Evolutionary conservation across 2,329 filamentous ascomycete genomes (phyloP).

Genomic region (Venturia nashicola): DNA sequence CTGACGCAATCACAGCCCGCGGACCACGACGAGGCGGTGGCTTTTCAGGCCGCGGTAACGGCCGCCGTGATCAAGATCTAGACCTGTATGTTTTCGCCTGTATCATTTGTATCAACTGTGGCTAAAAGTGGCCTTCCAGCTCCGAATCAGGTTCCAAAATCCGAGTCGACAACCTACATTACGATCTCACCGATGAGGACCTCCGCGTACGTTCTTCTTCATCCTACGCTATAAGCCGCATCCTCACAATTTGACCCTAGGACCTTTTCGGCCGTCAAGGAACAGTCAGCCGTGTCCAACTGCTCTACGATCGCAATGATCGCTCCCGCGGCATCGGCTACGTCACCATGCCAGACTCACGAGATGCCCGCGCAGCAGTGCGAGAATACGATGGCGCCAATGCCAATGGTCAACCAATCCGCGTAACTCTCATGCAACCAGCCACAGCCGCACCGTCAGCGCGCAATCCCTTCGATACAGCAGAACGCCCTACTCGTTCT

Average conservation of each 20-base stretch:
- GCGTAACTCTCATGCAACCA: slow-evolving; percentile 44
- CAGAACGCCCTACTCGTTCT: slow-evolving; percentile 41
- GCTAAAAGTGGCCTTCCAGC: slow-evolving; percentile 21
- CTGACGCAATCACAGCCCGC: slow-evolving; percentile 12
- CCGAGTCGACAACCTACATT: slow-evolving; percentile 82
- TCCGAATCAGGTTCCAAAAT: slow-evolving; percentile 54
- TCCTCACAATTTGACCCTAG: slow-evolving; percentile 30
- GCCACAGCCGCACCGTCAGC: slow-evolving; percentile 22
- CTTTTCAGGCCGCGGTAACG: not conserved
- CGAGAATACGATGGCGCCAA: slow-evolving; percentile 80
- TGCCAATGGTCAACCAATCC: slow-evolving; percentile 72
- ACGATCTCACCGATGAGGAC: slow-evolving; percentile 77
- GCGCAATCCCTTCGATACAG: slow-evolving; percentile 37
- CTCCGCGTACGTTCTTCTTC: slow-evolving; percentile 47
- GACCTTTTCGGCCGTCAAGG: slow-evolving; percentile 73
- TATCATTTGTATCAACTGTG: not conserved
- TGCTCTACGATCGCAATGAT: slow-evolving; percentile 78
- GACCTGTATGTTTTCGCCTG: not conserved
- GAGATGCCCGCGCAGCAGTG: slow-evolving; percentile 64
- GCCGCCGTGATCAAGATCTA: slow-evolving; percentile 4
- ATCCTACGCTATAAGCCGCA: not conserved
- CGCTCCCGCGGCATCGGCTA: slow-evolving; percentile 77
- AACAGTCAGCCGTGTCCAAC: slow-evolving; percentile 52
- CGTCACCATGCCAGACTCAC: slow-evolving; percentile 61
- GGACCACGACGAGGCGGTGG: slow-evolving; percentile 12